phyloP scores from a whole-genome alignment of 208 protist species.

The Histomonas meleagridis region DNA sequence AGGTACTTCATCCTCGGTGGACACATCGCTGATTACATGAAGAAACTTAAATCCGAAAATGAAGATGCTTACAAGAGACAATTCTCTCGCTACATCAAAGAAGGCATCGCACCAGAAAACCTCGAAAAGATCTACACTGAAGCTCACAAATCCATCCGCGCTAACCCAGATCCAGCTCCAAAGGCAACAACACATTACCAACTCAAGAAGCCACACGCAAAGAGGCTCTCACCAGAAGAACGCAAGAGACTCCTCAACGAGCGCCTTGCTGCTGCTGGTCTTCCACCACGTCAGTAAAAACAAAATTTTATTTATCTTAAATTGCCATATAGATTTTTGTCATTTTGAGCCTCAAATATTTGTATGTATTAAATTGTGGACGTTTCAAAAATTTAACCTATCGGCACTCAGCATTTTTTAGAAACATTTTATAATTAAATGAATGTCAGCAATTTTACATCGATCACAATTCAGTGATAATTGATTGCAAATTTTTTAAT shows the following conservation, averaged over 20 bases:
- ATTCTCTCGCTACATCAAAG: background rate
- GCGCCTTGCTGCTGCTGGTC: background rate
- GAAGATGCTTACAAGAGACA: constrained; percentile 65
- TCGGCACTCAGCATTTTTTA: no score
- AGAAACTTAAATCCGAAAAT: constrained; percentile 75
- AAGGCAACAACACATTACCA: background rate
- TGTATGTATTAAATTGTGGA: no score
- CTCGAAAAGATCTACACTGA: constrained; percentile 81
- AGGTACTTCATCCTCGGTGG: constrained; percentile 48
- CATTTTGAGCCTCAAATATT: no score
- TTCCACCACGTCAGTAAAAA: constrained; percentile 27
- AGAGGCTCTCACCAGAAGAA: background rate
- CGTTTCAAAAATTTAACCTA: no score
- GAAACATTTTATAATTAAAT: no score
- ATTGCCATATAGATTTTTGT: no score
- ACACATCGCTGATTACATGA: constrained; percentile 96
- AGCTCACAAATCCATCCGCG: constrained; percentile 61
- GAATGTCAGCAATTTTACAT: no score
- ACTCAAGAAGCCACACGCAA: constrained; percentile 3
- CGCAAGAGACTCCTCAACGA: background rate
- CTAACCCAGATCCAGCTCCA: constrained; percentile 17
- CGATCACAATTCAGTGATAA: no score
- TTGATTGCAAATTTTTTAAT: no score
- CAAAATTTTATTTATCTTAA: background rate
- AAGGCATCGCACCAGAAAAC: constrained; percentile 52